These are phyloP conservation scores for Candida ipomoeae DNA, from an alignment of 805 yeast species.

Conservation along the genomic window DNA sequence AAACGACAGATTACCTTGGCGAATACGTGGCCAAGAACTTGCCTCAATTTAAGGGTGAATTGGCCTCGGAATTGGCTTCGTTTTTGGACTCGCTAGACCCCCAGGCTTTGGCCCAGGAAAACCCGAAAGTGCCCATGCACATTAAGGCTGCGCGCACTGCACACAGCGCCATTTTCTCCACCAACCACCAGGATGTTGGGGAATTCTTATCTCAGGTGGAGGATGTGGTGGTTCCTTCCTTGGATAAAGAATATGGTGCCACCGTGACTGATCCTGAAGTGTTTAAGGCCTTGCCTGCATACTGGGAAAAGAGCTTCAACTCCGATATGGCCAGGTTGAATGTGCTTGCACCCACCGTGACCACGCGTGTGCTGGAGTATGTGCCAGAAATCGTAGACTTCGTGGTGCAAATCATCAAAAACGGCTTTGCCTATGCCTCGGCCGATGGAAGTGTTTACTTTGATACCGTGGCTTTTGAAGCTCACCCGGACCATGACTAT, in stretches of 20 bases:
- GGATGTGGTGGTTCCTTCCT: conserved; percentile 67
- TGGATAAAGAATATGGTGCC: conserved; percentile 71
- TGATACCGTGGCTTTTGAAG: conserved; percentile 80
- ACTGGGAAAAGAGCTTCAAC: conserved; percentile 84
- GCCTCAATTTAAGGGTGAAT: conserved; percentile 35
- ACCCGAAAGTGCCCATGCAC: conserved; percentile 90
- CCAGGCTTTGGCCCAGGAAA: conserved; percentile 44
- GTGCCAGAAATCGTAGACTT: conserved; percentile 86
- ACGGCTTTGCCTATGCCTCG: conserved; percentile 82
- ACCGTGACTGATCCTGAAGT: conserved; percentile 79
- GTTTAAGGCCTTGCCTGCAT: conserved; percentile 77
- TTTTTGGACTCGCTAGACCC: conserved; percentile 55
- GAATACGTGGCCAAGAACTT: conserved; percentile 53
- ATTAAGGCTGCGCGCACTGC: conserved; percentile 58
- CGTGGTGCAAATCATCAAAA: conserved; percentile 67
- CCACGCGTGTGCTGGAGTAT: conserved; percentile 93
- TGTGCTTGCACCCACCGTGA: conserved; percentile 77
- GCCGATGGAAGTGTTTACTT: conserved; percentile 94
- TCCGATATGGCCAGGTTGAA: conserved; percentile 81
- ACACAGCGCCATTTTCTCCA: conserved; percentile 35
- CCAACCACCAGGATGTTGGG: conserved; percentile 6
- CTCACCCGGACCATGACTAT: conserved; percentile 66
- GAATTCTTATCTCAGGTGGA: conserved; percentile 47
- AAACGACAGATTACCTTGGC: conserved; percentile 42
- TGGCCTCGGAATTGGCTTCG: conserved; percentile 34